Conservation (phyloP, 352 stramenopile genomes). For the Plasmopara muralis region DNA sequence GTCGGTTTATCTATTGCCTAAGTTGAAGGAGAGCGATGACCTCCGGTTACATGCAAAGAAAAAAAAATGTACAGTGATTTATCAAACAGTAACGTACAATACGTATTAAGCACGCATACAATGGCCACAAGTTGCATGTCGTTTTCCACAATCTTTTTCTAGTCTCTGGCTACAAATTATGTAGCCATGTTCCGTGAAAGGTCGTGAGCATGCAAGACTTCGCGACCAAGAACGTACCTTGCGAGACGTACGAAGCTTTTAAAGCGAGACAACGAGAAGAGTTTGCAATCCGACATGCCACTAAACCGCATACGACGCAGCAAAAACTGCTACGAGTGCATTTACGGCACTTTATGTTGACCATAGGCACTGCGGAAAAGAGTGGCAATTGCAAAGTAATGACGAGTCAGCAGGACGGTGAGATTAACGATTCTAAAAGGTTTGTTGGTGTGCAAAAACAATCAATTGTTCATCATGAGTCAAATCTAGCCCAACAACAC, state of each 20-base stretch:
- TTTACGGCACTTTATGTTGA: conserved; percentile 24
- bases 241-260: conserved; percentile 22
- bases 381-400: neutral
- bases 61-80: too few relatives aligned
- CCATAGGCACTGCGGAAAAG: conserved; percentile 8
- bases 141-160: too few relatives aligned
- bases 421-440: conserved; percentile 2
- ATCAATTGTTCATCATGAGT: conserved; percentile 15
- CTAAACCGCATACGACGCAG: conserved; percentile 2
- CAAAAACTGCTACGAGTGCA: conserved; percentile 25
- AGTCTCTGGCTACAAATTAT: neutral
- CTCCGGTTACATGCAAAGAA: too few relatives aligned
- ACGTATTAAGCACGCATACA: too few relatives aligned
- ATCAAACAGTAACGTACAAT: too few relatives aligned
- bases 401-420: neutral
- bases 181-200: conserved; percentile 23
- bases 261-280: conserved; percentile 13
- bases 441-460: neutral
- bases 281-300: conserved; percentile 14
- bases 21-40: neutral
- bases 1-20: conserved; percentile 51
- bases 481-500: conserved; percentile 5
- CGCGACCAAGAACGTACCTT: conserved; percentile 8
- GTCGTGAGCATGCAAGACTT: conserved; percentile 6
- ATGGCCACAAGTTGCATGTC: too few relatives aligned